Base-by-base conservation (phyloP, 164 flowering plant species). In the Warburgia ugandensis region DNA sequence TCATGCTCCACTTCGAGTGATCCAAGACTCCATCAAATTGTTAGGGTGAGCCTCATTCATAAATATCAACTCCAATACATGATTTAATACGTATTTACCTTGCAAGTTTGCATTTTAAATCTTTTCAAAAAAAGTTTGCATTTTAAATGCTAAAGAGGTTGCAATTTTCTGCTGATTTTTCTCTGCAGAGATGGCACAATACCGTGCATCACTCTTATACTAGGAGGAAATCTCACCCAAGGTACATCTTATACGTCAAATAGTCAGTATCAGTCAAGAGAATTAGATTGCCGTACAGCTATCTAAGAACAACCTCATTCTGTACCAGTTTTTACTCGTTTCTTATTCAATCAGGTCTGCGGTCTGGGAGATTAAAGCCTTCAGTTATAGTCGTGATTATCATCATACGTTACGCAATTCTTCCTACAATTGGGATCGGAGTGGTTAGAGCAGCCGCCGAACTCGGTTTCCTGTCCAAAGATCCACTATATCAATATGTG, bases 31-130 rank as follows among this genome's bases (percentile, higher is more conserved):
- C 0, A 22, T 89, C 47, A 48, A 66, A 59, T 59, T 88, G 64
- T 80, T 92, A 19, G 99, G 97, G 99, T 92, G 77, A 12, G 76
- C 33, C 49, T n/a, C n/a, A n/a, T n/a, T n/a, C n/a, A n/a, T n/a
- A n/a, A n/a, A n/a, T n/a, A n/a, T n/a, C n/a, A n/a, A n/a, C n/a
- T n/a, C n/a, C n/a, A n/a, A n/a, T n/a, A n/a, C n/a, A n/a, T n/a
- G n/a, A n/a, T n/a, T n/a, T n/a, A n/a, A n/a, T n/a, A n/a, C n/a
- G n/a, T n/a, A n/a, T n/a, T n/a, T n/a, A 13, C 1, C 6, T 38
- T 38, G 19, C 13, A 38, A 38, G 14, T 38, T 17, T 38, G 41
- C 19, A 33, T 1, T 11, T n/a, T n/a, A 17, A 38, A 7, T 38
- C 41, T 0, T 38, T 38, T 38, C 37, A 33, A 33, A 10, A 10